Percentiles rank a stretch among this genome's conserved stretches.
These are phyloP conservation scores for Saksenaea oblongispora DNA, from an alignment of 371 early-diverging fungal species.

Conservation along the genomic window DNA sequence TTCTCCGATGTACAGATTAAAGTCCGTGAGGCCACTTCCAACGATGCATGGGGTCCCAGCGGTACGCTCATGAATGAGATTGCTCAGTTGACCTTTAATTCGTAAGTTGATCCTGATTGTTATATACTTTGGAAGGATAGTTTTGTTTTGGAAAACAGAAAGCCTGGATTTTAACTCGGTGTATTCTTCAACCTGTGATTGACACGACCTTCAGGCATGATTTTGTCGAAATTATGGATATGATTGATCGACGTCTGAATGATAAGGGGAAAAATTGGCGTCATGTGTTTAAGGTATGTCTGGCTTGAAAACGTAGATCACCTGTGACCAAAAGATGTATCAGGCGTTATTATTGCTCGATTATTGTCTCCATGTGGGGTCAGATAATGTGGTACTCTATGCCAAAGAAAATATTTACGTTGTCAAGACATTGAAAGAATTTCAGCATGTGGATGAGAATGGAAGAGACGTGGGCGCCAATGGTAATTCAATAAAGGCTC, in stretches of 20 bases:
- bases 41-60: constrained; percentile 89
- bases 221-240: constrained; percentile 96
- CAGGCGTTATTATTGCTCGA: constrained; percentile 63
- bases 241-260: constrained; percentile 94
- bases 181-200: background rate
- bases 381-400: constrained; percentile 86
- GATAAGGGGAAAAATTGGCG: constrained; percentile 98
- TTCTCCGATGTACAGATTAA: constrained; percentile 95
- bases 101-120: constrained; percentile 58
- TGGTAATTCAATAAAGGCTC: constrained; percentile 45
- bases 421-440: constrained; percentile 94
- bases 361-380: constrained; percentile 80
- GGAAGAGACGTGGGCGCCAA: constrained; percentile 90
- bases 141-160: constrained; percentile 4
- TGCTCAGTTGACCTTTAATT: constrained; percentile 82
- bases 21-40: constrained; percentile 94
- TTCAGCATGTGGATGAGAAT: constrained; percentile 91
- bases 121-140: background rate
- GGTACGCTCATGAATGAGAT: constrained; percentile 88
- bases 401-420: constrained; percentile 88
- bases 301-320: background rate
- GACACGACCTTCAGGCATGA: constrained; percentile 65
- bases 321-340: constrained; percentile 11
- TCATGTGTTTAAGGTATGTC: constrained; percentile 92
- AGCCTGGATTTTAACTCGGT: constrained; percentile 7